phyloP scores from a whole-genome alignment of 805 yeast genomes.

The Clavispora phyllophila region DNA sequence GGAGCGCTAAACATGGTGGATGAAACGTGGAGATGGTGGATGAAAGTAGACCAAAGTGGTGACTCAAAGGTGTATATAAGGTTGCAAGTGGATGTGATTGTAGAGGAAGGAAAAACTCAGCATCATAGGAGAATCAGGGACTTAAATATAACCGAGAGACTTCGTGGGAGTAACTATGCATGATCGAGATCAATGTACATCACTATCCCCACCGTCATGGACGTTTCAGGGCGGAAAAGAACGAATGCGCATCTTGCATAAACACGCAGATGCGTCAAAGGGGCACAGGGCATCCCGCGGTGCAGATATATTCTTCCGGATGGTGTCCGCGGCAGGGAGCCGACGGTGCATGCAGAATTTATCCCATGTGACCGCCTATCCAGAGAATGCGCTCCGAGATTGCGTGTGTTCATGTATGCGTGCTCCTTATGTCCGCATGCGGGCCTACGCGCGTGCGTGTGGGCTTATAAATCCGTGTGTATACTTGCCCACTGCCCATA shows the following conservation, averaged over 20 bases:
- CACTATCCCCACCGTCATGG: neutral
- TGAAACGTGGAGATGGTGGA: neutral
- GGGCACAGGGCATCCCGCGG: neutral
- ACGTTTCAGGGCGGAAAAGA: neutral
- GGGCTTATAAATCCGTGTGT: too few relatives aligned
- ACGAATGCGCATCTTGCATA: neutral
- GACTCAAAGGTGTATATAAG: too few relatives aligned
- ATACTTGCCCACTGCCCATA: too few relatives aligned
- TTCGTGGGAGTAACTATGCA: too few relatives aligned
- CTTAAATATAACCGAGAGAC: neutral
- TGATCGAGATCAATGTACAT: neutral
- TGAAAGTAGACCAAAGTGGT: neutral
- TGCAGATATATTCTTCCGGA: neutral
- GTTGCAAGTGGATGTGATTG: too few relatives aligned
- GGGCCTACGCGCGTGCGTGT: too few relatives aligned
- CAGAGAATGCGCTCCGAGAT: neutral
- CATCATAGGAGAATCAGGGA: too few relatives aligned
- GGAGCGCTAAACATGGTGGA: constrained; percentile 1
- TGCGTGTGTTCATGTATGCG: neutral
- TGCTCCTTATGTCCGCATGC: too few relatives aligned
- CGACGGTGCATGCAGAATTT: neutral
- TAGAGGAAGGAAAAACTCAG: too few relatives aligned
- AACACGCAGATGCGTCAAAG: neutral
- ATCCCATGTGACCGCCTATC: neutral
- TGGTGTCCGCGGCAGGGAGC: neutral